Evolutionary conservation across 306 rosid species (phyloP).

Genomic region (Rosa chinensis): DNA sequence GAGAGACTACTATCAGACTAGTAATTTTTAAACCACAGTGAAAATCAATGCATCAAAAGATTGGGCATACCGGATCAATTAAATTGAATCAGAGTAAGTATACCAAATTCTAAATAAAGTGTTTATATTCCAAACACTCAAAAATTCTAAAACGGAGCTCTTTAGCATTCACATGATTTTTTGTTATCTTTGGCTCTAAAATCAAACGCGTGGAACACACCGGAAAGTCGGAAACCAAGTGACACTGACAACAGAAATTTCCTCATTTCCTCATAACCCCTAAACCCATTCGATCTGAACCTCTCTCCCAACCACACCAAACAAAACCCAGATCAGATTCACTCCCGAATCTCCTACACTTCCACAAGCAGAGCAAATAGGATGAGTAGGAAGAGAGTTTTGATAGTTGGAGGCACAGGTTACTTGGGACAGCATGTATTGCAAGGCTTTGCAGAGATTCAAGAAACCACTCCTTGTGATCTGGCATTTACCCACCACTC

Average conservation of each 20-base stretch:
- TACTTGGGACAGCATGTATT: slow-evolving; percentile 91
- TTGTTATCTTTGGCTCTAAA: neutral
- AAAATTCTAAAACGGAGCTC: too few relatives aligned
- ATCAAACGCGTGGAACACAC: neutral
- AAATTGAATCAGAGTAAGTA: too few relatives aligned
- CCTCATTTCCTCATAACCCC: neutral
- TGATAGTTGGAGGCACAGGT: slow-evolving; percentile 91
- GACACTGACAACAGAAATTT: slow-evolving; percentile 14
- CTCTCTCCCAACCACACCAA: neutral
- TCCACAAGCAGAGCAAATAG: neutral
- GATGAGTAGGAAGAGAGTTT: slow-evolving; percentile 54
- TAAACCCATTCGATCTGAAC: neutral
- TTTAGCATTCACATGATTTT: too few relatives aligned
- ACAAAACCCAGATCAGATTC: neutral
- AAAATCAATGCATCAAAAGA: too few relatives aligned
- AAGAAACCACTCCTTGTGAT: slow-evolving; percentile 35
- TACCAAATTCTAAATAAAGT: too few relatives aligned
- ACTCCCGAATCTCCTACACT: neutral
- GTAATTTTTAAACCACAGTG: too few relatives aligned
- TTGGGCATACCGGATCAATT: too few relatives aligned
- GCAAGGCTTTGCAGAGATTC: slow-evolving; percentile 42
- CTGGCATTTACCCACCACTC: slow-evolving; percentile 74
- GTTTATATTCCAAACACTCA: too few relatives aligned
- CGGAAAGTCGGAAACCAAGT: neutral
- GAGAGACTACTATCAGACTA: too few relatives aligned